Evolutionary conservation across 441 rosid genomes (phyloP), one percentile per base, ranked within the genome.

Genomic region (Mallotus japonicus): DNA sequence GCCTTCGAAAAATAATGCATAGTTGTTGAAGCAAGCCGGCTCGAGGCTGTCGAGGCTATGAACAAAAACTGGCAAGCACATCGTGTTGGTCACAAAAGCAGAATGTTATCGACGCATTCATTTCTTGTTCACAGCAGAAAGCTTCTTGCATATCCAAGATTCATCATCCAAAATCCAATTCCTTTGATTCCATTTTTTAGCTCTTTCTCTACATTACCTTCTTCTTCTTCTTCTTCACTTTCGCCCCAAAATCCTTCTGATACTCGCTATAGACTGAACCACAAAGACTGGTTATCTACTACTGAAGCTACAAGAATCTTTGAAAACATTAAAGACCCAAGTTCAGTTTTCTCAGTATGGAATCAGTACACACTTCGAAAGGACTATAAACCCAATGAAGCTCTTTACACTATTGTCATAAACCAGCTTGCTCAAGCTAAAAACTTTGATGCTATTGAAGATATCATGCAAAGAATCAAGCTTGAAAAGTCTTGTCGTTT

Each of bases 281-380:
- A 83, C 85, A 93, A 83, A 62, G 95, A 93, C 86, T 90, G 98
- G 94, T 65, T 93, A 20, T 88, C 97, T 13, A 87, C 96, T 0
- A 82, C 75, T 61, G 89, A 93, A 28, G 83, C 87, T 64, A 53
- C 91, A 42, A 87, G 77, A 71, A 84, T 93, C 73, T 84, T 93
- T 77, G 79, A 81, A 8, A 74, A 73, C 50, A 84, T 93, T 19
- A 75, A 73, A 67, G 88, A 90, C 70, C 90, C 92, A 7, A 71
- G 67, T 67, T 84, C 88, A 5, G 73, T 88, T 0, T 37, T 86
- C 28, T 76, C 87, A 0, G 81, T 86, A 20, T 87, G 90, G 67
- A 62, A 80, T 5, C 91, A 83, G 22, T 93, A 92, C 84, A 80
- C 87, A 5, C 72, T 51, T 22, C 83, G 98, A 56, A 89, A 82